Conservation (phyloP, 2,329 filamentous ascomycete genomes). For the Kalaharituber pfeilii region DNA sequence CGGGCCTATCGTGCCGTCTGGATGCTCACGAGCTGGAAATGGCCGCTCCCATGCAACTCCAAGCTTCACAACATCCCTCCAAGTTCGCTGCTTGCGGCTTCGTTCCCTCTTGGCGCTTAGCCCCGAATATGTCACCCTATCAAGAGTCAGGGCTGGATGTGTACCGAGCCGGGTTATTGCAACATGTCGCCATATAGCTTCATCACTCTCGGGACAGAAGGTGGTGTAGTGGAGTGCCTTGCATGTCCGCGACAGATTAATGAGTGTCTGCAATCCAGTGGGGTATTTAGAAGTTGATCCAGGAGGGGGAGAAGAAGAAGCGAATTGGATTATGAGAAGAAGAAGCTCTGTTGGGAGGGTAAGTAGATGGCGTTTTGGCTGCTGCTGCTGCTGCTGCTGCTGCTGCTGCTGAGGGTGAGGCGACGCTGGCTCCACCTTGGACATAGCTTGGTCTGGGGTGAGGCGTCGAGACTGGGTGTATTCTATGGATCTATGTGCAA, state of each 20-base stretch:
- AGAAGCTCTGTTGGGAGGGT: conserved; percentile 16
- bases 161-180: conserved; percentile 19
- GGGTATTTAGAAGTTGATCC: conserved; percentile 2
- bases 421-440: too few relatives aligned
- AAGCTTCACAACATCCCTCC: conserved; percentile 21
- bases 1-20: conserved; percentile 9
- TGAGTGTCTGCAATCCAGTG: conserved; percentile 9
- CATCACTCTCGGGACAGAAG: conserved; percentile 21
- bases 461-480: too few relatives aligned
- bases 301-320: conserved; percentile 5
- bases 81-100: conserved; percentile 14
- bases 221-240: conserved; percentile 19
- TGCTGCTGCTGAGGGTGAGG: too few relatives aligned
- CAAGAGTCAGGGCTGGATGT: conserved; percentile 16
- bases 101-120: conserved; percentile 9
- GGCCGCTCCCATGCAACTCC: conserved; percentile 19
- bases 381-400: background rate
- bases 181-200: conserved; percentile 18
- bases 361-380: conserved; percentile 5
- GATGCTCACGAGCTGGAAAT: conserved; percentile 16
- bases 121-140: conserved; percentile 21
- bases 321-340: conserved; percentile 15
- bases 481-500: too few relatives aligned
- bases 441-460: too few relatives aligned
- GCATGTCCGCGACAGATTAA: conserved; percentile 19